Percentiles rank a stretch among this genome's conserved stretches.
phyloP scores from a whole-genome alignment of 495 filamentous ascomycete genomes.

The Tuber microsphaerosporum region DNA sequence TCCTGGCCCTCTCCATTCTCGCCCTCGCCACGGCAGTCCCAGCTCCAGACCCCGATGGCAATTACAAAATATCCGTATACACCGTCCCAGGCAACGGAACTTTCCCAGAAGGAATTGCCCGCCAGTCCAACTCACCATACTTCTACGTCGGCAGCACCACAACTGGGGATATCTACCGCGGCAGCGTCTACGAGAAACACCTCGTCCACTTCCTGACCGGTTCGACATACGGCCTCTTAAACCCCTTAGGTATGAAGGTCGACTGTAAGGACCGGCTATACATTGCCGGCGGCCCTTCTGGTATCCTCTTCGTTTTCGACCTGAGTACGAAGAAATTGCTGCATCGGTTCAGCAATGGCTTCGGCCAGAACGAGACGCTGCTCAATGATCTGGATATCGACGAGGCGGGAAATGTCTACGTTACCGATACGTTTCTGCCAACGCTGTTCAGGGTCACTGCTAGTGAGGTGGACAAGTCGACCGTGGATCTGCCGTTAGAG shows the following conservation, averaged over 20 bases:
- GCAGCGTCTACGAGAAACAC: constrained; percentile 6
- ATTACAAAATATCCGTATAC: constrained; percentile 8
- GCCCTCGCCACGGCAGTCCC: constrained; percentile 3
- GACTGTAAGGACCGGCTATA: constrained; percentile 6
- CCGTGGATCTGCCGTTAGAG: constrained; percentile 1
- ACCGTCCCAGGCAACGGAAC: constrained; percentile 16
- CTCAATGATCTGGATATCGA: constrained; percentile 20
- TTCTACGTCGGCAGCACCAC: constrained; percentile 17
- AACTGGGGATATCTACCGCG: constrained; percentile 18
- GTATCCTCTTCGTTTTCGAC: constrained; percentile 15
- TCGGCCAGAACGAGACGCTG: not conserved
- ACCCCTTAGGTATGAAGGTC: constrained; percentile 11
- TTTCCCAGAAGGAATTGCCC: constrained; percentile 19
- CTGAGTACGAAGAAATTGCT: constrained; percentile 4
- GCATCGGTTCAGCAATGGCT: constrained; percentile 7
- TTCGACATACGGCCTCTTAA: not conserved
- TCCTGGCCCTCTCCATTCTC: constrained; percentile 4
- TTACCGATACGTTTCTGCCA: constrained; percentile 11
- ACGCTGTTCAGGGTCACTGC: constrained; percentile 8
- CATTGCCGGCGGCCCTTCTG: constrained; percentile 6
- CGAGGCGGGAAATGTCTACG: constrained; percentile 12
- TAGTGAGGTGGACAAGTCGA: not conserved
- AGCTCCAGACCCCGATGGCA: not conserved
- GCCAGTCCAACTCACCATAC: constrained; percentile 13
- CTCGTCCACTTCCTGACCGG: not conserved